Conservation (phyloP, 306 rosid species). For the Crataegus laevigata region DNA sequence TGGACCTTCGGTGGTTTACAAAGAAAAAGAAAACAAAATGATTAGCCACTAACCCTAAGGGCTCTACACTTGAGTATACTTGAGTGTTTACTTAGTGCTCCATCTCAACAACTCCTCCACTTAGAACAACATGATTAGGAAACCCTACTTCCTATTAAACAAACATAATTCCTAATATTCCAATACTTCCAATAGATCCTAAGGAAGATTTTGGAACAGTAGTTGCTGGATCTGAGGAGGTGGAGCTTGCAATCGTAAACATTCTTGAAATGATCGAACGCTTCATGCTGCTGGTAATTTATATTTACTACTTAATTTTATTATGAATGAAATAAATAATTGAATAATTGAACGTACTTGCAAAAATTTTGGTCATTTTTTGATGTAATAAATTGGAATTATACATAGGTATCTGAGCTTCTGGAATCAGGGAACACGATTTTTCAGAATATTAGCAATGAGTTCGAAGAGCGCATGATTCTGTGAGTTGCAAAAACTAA, state of each 20-base stretch:
- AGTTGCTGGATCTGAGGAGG: slow-evolving; percentile 51
- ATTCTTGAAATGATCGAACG: slow-evolving; percentile 60
- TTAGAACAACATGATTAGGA: too few species aligned
- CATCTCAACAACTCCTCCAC: too few species aligned
- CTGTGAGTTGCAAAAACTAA: slow-evolving; percentile 32
- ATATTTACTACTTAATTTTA: not conserved
- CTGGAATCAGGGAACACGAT: slow-evolving; percentile 66
- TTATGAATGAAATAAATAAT: not conserved
- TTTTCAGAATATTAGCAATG: slow-evolving; percentile 55
- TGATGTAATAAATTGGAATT: not conserved
- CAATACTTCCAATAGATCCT: too few species aligned
- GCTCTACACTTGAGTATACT: too few species aligned
- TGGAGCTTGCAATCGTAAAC: slow-evolving; percentile 53
- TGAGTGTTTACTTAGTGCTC: too few species aligned
- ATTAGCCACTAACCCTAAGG: too few species aligned
- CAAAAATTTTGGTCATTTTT: not conserved
- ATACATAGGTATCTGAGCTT: slow-evolving; percentile 62
- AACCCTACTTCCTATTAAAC: too few species aligned
- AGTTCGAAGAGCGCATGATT: slow-evolving; percentile 69
- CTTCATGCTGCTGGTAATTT: slow-evolving; percentile 66
- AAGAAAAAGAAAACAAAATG: too few species aligned
- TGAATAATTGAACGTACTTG: not conserved
- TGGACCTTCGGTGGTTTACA: too few species aligned
- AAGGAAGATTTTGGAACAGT: slow-evolving; percentile 32
- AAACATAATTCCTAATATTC: too few species aligned